Base-by-base conservation (phyloP, 495 filamentous ascomycete genomes). In the Glarea lozoyensis region DNA sequence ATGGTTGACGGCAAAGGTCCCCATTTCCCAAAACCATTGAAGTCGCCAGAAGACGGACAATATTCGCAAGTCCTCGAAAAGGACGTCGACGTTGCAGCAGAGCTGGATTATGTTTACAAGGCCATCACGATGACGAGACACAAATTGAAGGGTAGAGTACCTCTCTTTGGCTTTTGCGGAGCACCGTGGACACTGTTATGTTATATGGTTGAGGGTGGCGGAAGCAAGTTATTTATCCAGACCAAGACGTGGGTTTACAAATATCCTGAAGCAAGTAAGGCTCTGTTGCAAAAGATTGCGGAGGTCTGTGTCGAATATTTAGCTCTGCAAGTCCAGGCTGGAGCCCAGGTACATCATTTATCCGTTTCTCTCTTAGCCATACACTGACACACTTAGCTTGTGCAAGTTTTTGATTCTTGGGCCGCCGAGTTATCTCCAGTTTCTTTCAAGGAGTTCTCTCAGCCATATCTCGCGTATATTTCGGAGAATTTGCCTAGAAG, bases 401-500 rank as follows among this genome's bases (percentile, higher is more conserved):
- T 98, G 18, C 93, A 97, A 63, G 87, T 98, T n/a, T 98, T 98
- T 58, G 92, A 98, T 60, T 96, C 90, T 3, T 98, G 90, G 88
- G 92, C 93, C 3, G 89, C 85, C 2, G 92, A 97, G 65, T 73
- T 98, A 22, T 87, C 85, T 2, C 89, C 92, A 1, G 62, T 72
- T 2, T 76, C 81, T 0, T 96, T 97, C 70, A 79, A 77, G 56
- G 67, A 74, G 29, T 92, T 95, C 60, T 80, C 88, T 6, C 71
- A 89, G 35, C 92, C 90, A 2, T 94, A 93, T 55, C 72, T 98
- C 41, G 72, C 73, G 12, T 77, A 88, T 51, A 97, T 98, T 42
- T 81, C 88, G 11, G 62, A 78, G 43, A 66, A 86, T 35, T 69
- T 97, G 11, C 90, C 90, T 0, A 68, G 63, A 42, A 72, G 76